These are phyloP conservation scores for Cystobasidium pallidum DNA, from an alignment of 1,284 basidiomycete species.

Conservation along the genomic window DNA sequence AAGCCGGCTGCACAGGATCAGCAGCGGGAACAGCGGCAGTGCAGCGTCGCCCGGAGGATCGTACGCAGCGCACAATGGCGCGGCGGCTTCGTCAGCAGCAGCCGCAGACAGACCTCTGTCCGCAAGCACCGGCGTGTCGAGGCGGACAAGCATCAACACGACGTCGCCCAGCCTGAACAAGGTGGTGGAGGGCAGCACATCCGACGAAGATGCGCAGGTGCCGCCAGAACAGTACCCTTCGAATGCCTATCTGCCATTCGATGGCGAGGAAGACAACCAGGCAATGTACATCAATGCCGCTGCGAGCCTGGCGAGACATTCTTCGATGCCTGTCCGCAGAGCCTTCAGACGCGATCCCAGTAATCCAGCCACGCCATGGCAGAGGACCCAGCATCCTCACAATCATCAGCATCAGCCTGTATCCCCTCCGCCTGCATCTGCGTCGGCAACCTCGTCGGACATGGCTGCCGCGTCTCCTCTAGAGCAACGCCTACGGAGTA, in stretches of 20 bases:
- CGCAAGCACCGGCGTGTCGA: conserved; percentile 17
- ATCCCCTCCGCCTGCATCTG: neutral
- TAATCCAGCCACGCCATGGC: conserved; percentile 31
- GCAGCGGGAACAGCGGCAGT: conserved; percentile 1
- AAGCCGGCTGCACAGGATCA: conserved; percentile 20
- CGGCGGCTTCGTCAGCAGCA: neutral
- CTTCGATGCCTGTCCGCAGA: conserved; percentile 40
- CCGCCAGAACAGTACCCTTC: neutral
- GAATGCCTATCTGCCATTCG: conserved; percentile 6
- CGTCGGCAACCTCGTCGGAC: conserved; percentile 4
- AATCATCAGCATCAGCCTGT: conserved; percentile 4
- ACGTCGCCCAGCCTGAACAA: conserved; percentile 13
- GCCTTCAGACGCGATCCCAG: conserved; percentile 19
- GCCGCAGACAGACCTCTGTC: conserved; percentile 5
- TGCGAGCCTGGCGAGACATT: conserved; percentile 31
- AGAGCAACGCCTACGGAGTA: neutral
- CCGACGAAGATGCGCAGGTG: neutral
- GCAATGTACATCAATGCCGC: conserved; percentile 11
- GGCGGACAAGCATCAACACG: conserved; percentile 10
- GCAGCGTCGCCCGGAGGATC: neutral
- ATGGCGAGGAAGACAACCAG: conserved; percentile 14
- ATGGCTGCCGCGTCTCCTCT: neutral
- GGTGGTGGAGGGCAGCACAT: conserved; percentile 13
- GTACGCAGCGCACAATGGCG: neutral
- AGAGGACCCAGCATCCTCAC: neutral